These are phyloP conservation scores for Chamaecyparis obtusa DNA, from an alignment of 75 land plant genomes.

Conservation along the genomic window DNA sequence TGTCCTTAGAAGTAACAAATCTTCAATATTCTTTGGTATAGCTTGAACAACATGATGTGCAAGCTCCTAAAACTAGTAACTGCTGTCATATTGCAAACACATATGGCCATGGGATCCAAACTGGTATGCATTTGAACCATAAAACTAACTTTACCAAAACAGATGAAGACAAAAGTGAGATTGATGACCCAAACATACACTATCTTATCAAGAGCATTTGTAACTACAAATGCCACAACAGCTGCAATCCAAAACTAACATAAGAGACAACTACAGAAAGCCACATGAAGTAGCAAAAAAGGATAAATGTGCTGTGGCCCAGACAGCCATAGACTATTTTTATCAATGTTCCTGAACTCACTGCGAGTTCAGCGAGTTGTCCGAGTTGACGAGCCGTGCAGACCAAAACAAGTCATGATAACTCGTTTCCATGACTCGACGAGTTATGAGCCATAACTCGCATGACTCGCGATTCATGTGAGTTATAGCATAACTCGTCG, in stretches of 20 bases:
- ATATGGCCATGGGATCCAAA: neutral
- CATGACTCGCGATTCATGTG: no score
- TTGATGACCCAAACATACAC: neutral
- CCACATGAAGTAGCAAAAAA: neutral
- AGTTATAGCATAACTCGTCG: no score
- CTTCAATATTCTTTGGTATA: constrained; percentile 29
- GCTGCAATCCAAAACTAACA: neutral
- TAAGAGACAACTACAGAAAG: neutral
- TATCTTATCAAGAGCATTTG: neutral
- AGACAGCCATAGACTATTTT: neutral
- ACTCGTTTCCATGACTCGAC: no score
- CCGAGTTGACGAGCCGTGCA: no score
- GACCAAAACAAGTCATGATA: no score
- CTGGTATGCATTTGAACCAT: neutral
- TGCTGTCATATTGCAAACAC: neutral
- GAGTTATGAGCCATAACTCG: no score
- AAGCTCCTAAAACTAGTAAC: constrained; percentile 31
- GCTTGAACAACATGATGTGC: constrained; percentile 29
- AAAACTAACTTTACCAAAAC: neutral
- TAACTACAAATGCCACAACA: neutral
- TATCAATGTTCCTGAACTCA: no score
- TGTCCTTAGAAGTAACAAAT: neutral
- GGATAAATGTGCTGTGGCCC: neutral
- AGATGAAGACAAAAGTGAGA: neutral
- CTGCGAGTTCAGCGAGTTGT: no score